Conservation (phyloP, 176 grass and related monocot genomes). For the Saccharum spontaneum region DNA sequence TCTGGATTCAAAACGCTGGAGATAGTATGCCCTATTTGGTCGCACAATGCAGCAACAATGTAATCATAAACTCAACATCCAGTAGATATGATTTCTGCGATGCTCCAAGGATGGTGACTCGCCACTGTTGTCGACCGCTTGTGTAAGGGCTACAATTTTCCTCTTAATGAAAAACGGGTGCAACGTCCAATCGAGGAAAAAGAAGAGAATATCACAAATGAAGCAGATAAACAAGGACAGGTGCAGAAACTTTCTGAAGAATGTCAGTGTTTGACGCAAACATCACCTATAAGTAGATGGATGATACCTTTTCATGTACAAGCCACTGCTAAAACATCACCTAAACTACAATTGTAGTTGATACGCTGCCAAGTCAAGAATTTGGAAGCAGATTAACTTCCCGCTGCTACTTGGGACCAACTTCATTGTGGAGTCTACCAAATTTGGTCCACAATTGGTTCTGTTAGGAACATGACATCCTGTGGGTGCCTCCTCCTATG, state of each 20-base stretch:
- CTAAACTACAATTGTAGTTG: neutral
- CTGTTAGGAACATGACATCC: neutral
- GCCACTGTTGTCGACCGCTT: too few species aligned
- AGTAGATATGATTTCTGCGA: too few species aligned
- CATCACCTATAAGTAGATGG: neutral
- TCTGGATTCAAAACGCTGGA: too few species aligned
- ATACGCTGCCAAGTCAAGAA: neutral
- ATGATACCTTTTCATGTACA: neutral
- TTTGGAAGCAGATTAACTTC: neutral
- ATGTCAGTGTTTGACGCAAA: neutral
- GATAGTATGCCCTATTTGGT: too few species aligned
- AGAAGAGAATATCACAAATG: neutral
- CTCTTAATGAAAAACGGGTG: too few species aligned
- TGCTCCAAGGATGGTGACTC: too few species aligned
- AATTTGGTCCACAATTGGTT: neutral
- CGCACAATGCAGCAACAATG: too few species aligned
- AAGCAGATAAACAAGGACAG: neutral
- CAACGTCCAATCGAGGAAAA: too few species aligned
- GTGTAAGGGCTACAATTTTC: too few species aligned
- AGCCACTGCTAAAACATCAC: neutral
- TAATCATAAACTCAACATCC: too few species aligned
- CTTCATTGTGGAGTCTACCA: neutral
- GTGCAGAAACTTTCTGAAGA: neutral
- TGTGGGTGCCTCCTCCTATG: neutral
- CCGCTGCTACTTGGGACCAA: neutral